A percentile compares a stretch with the other conserved stretches of the same genome.
These are phyloP conservation scores for Gonium pectorale DNA, from an alignment of 139 green algal species.

Conservation along the genomic window DNA sequence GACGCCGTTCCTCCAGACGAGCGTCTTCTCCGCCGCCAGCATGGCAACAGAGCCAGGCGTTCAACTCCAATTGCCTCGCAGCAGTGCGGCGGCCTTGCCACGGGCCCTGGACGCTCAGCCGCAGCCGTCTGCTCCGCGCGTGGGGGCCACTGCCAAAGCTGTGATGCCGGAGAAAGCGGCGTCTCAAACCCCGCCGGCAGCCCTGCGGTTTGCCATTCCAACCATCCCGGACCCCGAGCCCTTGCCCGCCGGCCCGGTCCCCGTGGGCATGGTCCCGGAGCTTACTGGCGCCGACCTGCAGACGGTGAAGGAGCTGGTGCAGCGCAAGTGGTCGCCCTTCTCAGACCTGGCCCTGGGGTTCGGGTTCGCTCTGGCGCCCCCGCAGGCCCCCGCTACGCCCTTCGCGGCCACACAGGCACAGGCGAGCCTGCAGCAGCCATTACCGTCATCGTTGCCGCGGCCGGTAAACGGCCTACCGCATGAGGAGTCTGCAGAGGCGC, in stretches of 20 bases:
- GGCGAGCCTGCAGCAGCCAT: not conserved
- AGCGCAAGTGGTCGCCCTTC: constrained; percentile 38
- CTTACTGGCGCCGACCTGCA: not conserved
- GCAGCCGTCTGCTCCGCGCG: too few species aligned
- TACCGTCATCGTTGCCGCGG: too few species aligned
- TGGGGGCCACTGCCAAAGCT: not conserved
- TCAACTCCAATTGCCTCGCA: too few species aligned
- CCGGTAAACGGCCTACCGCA: too few species aligned
- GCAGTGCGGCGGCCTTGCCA: not conserved
- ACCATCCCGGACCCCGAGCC: not conserved
- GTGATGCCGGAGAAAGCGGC: not conserved
- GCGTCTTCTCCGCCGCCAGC: too few species aligned
- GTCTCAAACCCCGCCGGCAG: not conserved
- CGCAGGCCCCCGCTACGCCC: not conserved
- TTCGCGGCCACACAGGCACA: not conserved
- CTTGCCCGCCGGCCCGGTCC: not conserved
- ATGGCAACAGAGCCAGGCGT: too few species aligned
- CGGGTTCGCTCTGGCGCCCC: not conserved
- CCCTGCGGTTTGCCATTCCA: not conserved
- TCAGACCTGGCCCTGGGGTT: constrained; percentile 17
- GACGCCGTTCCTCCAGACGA: too few species aligned
- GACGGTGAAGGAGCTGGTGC: constrained; percentile 3
- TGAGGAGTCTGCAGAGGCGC: too few species aligned
- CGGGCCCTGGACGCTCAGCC: not conserved
- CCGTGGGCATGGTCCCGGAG: not conserved